Evolutionary conservation across 768 basidiomycete genomes (phyloP).

Genomic region (Xanthoconium purpureum): DNA sequence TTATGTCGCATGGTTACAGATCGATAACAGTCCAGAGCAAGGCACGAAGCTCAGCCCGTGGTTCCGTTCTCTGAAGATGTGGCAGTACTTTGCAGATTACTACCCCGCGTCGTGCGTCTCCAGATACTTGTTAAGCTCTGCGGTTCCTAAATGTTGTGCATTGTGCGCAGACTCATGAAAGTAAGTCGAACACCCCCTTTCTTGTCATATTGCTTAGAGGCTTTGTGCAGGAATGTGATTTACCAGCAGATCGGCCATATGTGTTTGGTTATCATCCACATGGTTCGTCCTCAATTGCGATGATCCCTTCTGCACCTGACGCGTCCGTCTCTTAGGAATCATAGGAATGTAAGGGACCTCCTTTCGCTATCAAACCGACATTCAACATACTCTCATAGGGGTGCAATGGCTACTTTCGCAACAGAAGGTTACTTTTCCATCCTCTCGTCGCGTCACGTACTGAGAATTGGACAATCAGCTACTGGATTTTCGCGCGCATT

Average conservation of each 20-base stretch:
- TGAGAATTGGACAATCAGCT: conserved; percentile 41
- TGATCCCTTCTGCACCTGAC: conserved; percentile 4
- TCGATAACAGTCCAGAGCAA: conserved; percentile 73
- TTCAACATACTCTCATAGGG: conserved; percentile 48
- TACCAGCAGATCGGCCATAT: conserved; percentile 90
- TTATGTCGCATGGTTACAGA: conserved; percentile 76
- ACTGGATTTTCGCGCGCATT: conserved; percentile 88
- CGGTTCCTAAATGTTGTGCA: neutral
- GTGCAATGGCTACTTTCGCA: conserved; percentile 92
- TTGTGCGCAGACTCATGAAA: conserved; percentile 26
- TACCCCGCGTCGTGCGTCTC: conserved; percentile 81
- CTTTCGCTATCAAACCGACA: neutral
- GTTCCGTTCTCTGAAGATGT: conserved; percentile 68
- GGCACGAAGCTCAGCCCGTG: conserved; percentile 71
- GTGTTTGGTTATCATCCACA: conserved; percentile 99
- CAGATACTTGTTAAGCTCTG: neutral
- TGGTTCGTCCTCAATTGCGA: conserved; percentile 46
- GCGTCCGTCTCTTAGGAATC: conserved; percentile 58
- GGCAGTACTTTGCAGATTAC: conserved; percentile 90
- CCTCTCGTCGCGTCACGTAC: neutral
- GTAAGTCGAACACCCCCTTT: conserved; percentile 24
- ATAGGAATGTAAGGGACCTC: conserved; percentile 82
- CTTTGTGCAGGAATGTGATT: conserved; percentile 63
- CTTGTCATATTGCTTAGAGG: neutral
- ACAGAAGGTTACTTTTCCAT: conserved; percentile 69